Base-by-base conservation (phyloP, 345 rosid species). In the Boechera divaricarpa region DNA sequence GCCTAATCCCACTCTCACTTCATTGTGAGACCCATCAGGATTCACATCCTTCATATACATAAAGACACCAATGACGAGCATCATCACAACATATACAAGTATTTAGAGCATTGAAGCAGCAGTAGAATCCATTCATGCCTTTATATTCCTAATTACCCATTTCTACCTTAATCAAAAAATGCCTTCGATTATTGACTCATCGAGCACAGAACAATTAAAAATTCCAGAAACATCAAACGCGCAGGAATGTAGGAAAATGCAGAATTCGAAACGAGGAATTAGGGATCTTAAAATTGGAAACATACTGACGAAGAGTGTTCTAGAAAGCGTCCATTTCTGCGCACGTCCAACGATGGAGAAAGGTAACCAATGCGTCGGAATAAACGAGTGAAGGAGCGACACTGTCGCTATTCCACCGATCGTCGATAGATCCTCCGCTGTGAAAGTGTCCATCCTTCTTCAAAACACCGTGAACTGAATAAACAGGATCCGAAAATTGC, bases 271-370 rank as follows among this genome's bases (percentile, higher is more conserved):
- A 32, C 36, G 35, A 11, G 24, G 55, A 64, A 45, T 35, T 12
- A 35, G 7, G 18, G 63, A 72, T 63, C 62, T 62, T 29, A 39
- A 39, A 45, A 29, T 4, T 36, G 1, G 54, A 29, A n/a, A 89
- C 98, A 15, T 87, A 95, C 99, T 95, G 82, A 95, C 96, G 69
- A 92, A 61, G 57, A 95, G 91, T 11, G 98, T 95, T 67, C 97
- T 81, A 13, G 97, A 91, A 73, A 95, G 98, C 35, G 86, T 91
- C 99, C 99, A 95, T 67, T 92, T 95, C 90, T 95, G 99, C 26
- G 98, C 97, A 38, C 99, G 99, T 33, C 97, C 99, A 12, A 95
- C 99, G 74, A 95, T 87, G 68, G 98, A 92, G 86, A 95, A 95
- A 54, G 99, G 99, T 41, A 95, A 84, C 99, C 99, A 95, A 66